Evolutionary conservation across 371 early-diverging fungal genomes (phyloP), one percentile per base, ranked within the genome.

Genomic region (Parasitella parasitica): DNA sequence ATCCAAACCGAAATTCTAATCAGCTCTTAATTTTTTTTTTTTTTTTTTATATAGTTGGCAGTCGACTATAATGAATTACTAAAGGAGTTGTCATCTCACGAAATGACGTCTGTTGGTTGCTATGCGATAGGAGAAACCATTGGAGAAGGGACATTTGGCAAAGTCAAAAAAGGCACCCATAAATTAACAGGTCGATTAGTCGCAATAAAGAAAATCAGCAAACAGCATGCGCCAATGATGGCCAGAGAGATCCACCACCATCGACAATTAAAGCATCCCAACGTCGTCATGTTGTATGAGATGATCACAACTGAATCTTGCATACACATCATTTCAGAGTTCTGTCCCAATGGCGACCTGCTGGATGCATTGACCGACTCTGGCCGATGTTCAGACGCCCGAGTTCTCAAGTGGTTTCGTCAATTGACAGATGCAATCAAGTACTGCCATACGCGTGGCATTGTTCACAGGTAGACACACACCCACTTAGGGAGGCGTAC

Each of bases 221-320:
- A 91, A 68, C 77, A 87, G 6, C 89, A 92, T 69, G 87, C 86
- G 3, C 83, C 90, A 59, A 72, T 76, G 61, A 76, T 78, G 58
- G 78, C 87, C 30, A 88, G 96, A 53, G 98, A 98, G 80, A 91
- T 96, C 49, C 89, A 93, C 57, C 90, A 94, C 41, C 91, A 93
- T 81, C 90, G 94, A 9, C 87, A 89, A 54, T 72, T 97, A 35
- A 83, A 84, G 39, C 94, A 94, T 60, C 86, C 90, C 7, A 90
- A 93, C 73, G 89, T 95, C 41, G 84, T 90, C 18, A 87, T 90
- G 48, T 78, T 97, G 2, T 87, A 90, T 63, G 97, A 95, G 72
- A 91, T 97, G 52, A 83, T 95, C 32, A 78, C 84, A 8, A 91
- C 93, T n/a, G 89, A 89, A 69, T 85, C 86, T 24, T 80, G 88